A percentile compares a stretch with the other conserved stretches of the same genome.
phyloP scores from a whole-genome alignment of 768 basidiomycete genomes.

The Leucosporidium yakuticum region DNA sequence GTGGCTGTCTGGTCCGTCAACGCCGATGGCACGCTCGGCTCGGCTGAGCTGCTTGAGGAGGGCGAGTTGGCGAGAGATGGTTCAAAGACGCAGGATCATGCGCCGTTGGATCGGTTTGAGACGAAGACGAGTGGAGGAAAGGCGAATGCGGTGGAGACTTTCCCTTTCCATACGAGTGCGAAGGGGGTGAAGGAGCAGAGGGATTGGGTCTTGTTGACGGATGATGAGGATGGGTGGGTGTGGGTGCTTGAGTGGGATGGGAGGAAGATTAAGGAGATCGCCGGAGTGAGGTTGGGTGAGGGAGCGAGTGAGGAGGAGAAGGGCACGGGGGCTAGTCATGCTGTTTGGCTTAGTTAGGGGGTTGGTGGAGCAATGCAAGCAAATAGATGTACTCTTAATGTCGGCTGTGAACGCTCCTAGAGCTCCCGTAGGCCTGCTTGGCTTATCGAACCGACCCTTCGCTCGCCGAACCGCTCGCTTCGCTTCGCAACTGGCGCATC shows the following conservation, averaged over 20 bases:
- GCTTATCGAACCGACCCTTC: too few species aligned
- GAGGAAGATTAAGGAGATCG: conserved; percentile 30
- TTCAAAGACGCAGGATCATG: background rate
- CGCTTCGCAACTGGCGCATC: too few species aligned
- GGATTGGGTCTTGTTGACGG: conserved; percentile 39
- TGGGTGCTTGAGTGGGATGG: conserved; percentile 35
- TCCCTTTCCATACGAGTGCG: conserved; percentile 15
- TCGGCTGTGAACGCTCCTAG: too few species aligned
- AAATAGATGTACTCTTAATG: too few species aligned
- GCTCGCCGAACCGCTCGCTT: too few species aligned
- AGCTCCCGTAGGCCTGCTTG: too few species aligned
- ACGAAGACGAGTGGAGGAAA: conserved; percentile 39
- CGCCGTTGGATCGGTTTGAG: conserved; percentile 24
- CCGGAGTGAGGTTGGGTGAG: conserved; percentile 20
- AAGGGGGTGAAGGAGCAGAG: conserved; percentile 1
- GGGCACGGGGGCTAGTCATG: conserved; percentile 31
- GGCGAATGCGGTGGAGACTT: conserved; percentile 40
- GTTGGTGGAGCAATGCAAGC: too few species aligned
- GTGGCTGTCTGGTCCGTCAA: conserved; percentile 34
- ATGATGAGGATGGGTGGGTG: conserved; percentile 36
- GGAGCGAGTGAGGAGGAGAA: conserved; percentile 16
- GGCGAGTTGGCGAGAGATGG: conserved; percentile 9
- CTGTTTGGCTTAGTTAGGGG: conserved; percentile 23
- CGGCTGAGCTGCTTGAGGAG: background rate
- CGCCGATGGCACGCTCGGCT: conserved; percentile 15